Conservation (phyloP, 164 flowering plant genomes). For the Annona squamosa region DNA sequence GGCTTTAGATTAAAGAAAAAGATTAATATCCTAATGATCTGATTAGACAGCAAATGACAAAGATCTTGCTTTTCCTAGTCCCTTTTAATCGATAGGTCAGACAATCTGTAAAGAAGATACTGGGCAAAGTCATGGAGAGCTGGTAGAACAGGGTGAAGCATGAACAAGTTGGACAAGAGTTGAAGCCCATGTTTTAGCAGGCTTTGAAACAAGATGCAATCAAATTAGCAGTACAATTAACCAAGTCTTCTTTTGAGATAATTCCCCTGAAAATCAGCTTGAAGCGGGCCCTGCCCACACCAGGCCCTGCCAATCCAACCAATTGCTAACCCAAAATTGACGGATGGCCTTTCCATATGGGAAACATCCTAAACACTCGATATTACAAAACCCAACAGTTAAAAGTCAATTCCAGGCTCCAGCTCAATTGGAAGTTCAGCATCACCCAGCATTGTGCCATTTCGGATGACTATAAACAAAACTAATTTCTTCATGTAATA, state of each 20-base stretch:
- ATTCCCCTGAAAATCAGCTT: neutral
- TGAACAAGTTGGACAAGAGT: no score
- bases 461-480: no score
- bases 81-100: neutral
- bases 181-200: neutral
- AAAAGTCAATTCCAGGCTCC: no score
- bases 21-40: neutral
- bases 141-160: neutral
- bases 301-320: neutral
- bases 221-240: no score
- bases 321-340: neutral
- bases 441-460: no score
- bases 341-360: neutral
- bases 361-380: neutral
- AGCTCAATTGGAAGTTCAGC: no score
- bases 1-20: neutral
- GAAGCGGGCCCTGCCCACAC: neutral
- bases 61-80: neutral
- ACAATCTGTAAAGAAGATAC: neutral
- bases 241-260: neutral
- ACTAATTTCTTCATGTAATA: no score
- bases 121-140: neutral
- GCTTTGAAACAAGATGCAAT: neutral
- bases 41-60: neutral
- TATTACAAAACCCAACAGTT: no score